Conservation (phyloP, 2,329 filamentous ascomycete species). For the Colletotrichum sp. region DNA sequence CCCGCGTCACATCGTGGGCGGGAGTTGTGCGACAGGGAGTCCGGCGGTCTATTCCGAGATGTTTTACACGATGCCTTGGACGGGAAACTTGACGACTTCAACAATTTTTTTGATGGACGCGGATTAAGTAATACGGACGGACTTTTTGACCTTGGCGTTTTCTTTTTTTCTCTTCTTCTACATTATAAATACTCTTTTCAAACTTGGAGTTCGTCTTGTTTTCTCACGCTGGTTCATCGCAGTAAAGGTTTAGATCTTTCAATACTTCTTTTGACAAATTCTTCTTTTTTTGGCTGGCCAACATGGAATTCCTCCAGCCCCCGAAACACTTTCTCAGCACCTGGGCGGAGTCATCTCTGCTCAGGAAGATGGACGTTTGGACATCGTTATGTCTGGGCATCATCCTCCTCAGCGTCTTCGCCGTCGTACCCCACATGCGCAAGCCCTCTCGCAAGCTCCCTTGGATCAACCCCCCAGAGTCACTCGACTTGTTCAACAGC, state of each 20-base stretch:
- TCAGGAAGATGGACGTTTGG: not conserved
- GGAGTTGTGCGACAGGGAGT: not conserved
- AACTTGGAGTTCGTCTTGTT: not conserved
- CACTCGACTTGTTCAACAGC: not conserved
- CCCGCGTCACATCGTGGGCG: not conserved
- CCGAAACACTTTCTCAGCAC: not conserved
- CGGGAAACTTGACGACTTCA: not conserved
- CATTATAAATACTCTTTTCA: not conserved
- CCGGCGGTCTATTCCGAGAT: not conserved
- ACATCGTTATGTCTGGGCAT: not conserved
- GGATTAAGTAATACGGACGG: not conserved
- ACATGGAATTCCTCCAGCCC: not conserved
- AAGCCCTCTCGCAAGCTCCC: conserved; percentile 9
- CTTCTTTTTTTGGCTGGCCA: not conserved
- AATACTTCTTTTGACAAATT: not conserved
- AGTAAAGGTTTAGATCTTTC: not conserved
- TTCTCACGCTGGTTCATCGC: not conserved
- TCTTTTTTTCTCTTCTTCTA: not conserved
- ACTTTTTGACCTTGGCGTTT: not conserved
- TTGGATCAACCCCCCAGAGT: not conserved
- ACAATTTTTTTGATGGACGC: not conserved
- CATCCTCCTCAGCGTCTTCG: not conserved
- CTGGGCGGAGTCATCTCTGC: not conserved
- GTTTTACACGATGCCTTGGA: not conserved
- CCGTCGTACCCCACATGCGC: not conserved